Percentiles rank a stretch among this genome's conserved stretches.
phyloP scores from a whole-genome alignment of 306 rosid species.

The Glycine soja region DNA sequence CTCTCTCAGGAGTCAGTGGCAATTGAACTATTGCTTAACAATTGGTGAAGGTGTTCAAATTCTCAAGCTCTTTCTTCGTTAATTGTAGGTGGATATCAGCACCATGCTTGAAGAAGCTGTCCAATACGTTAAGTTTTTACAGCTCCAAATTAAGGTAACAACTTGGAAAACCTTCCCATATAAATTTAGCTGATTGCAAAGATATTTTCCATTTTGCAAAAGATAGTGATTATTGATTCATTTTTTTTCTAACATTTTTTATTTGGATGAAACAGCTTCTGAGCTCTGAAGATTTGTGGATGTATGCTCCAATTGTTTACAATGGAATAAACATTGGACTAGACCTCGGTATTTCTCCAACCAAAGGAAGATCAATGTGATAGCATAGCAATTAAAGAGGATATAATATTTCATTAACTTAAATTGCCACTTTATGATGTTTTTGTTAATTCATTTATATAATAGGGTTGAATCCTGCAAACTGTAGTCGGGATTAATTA shows the following conservation, averaged over 20 bases:
- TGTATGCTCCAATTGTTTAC: conserved; percentile 91
- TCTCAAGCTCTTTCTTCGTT: conserved; percentile 13
- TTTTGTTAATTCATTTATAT: conserved; percentile 19
- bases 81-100: conserved; percentile 79
- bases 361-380: conserved; percentile 43
- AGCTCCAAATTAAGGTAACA: conserved; percentile 87
- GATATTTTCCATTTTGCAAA: not conserved
- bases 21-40: not conserved
- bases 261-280: conserved; percentile 64
- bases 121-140: conserved; percentile 83
- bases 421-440: not conserved
- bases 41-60: conserved; percentile 1
- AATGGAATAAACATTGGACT: conserved; percentile 78
- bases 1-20: not conserved
- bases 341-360: conserved; percentile 51
- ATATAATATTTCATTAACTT: conserved; percentile 17
- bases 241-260: not conserved
- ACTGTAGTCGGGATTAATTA: not conserved
- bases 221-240: not conserved
- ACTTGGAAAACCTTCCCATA: not conserved
- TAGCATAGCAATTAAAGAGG: conserved; percentile 19
- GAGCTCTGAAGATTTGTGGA: conserved; percentile 90
- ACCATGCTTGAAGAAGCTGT: conserved; percentile 98
- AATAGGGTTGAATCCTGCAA: conserved; percentile 3
- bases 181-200: not conserved